phyloP scores from a whole-genome alignment of 2,329 filamentous ascomycete species.

The Apiospora sp. region DNA sequence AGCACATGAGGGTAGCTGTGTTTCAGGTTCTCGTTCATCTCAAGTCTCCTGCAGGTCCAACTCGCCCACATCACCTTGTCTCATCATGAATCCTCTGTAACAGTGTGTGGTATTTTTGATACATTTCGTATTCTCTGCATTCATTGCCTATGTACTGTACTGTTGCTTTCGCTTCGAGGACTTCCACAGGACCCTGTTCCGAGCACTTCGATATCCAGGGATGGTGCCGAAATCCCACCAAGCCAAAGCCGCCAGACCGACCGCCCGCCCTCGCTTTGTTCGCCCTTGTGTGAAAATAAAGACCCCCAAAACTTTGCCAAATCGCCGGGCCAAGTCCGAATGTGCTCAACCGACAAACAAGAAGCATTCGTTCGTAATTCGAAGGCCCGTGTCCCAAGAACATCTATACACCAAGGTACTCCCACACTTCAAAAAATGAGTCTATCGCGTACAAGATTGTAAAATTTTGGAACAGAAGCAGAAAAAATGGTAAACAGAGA shows the following conservation, averaged over 20 bases:
- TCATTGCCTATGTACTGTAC: constrained; percentile 26
- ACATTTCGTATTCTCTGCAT: constrained; percentile 29
- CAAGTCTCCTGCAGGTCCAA: background rate
- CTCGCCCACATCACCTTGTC: background rate
- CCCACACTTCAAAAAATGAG: constrained; percentile 21
- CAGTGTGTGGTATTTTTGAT: constrained; percentile 24
- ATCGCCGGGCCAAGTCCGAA: constrained; percentile 23
- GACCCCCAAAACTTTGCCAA: constrained; percentile 33
- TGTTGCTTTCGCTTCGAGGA: constrained; percentile 19
- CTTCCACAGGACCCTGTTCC: constrained; percentile 39
- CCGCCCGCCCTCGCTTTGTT: constrained; percentile 27
- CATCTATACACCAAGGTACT: constrained; percentile 29
- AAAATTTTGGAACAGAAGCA: constrained; percentile 7
- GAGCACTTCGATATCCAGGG: constrained; percentile 47
- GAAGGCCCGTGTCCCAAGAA: constrained; percentile 19
- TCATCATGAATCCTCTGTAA: constrained; percentile 9
- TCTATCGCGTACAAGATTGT: constrained; percentile 27
- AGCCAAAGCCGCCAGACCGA: background rate
- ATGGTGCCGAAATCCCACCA: constrained; percentile 23
- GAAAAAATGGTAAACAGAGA: background rate
- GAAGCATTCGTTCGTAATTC: constrained; percentile 23
- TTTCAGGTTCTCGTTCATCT: background rate
- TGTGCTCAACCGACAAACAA: background rate
- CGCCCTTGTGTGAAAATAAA: constrained; percentile 32
- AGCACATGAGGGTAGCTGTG: background rate